phyloP scores from a whole-genome alignment of 2,329 filamentous ascomycete genomes.

The Ophiobolus disseminans region DNA sequence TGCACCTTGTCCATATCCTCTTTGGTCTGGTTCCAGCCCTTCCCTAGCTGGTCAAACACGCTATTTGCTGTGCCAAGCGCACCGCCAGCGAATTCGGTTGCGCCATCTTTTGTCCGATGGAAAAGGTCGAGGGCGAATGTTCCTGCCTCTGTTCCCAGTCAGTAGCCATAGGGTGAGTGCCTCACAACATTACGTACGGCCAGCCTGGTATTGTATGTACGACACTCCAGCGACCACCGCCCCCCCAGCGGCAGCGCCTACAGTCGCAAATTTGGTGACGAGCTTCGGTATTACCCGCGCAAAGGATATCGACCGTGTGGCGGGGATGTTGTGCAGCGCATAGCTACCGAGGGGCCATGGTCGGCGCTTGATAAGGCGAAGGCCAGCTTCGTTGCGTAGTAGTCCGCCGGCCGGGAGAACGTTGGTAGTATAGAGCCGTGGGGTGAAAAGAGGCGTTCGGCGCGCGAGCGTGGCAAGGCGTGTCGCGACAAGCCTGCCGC shows the following conservation, averaged over 20 bases:
- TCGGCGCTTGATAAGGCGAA: conserved; percentile 56
- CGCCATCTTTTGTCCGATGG: conserved; percentile 73
- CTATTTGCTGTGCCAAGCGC: conserved; percentile 76
- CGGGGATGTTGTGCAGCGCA: conserved; percentile 80
- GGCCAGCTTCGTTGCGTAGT: conserved; percentile 45
- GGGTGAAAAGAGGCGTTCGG: conserved; percentile 67
- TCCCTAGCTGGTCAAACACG: conserved; percentile 78
- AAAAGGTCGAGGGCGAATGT: conserved; percentile 80
- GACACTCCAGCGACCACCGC: conserved; percentile 85
- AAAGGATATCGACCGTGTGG: conserved; percentile 70
- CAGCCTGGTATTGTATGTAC: conserved; percentile 95
- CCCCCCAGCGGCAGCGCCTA: conserved; percentile 91
- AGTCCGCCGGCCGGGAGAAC: conserved; percentile 47
- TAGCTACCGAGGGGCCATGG: conserved; percentile 80
- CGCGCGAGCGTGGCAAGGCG: conserved; percentile 72
- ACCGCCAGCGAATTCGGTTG: conserved; percentile 71
- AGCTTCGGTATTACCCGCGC: conserved; percentile 79
- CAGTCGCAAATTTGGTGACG: conserved; percentile 83
- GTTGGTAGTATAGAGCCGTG: conserved; percentile 54
- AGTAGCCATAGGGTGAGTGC: conserved; percentile 38
- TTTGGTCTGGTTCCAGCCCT: conserved; percentile 84
- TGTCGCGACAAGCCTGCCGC: conserved; percentile 77
- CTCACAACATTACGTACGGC: conserved; percentile 64
- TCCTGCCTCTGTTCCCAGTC: conserved; percentile 68
- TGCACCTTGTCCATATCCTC: conserved; percentile 76